Evolutionary conservation across 2,329 filamentous ascomycete species (phyloP).

Genomic region (Fusarium ambrosium): DNA sequence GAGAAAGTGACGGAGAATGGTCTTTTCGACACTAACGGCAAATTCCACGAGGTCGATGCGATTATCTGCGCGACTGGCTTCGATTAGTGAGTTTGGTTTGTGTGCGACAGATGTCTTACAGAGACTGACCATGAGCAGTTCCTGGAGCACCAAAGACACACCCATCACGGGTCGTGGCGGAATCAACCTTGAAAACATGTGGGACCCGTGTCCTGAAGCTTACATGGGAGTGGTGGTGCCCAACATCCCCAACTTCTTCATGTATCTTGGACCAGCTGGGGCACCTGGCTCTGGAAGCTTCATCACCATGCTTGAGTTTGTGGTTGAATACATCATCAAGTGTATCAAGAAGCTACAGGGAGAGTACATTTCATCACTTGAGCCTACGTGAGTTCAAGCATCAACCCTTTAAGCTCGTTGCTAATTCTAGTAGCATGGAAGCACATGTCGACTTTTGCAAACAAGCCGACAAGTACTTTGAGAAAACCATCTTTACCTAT

Average conservation of each 20-base stretch:
- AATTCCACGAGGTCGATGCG: not conserved
- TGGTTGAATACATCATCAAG: conserved; percentile 11
- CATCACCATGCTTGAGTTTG: conserved; percentile 10
- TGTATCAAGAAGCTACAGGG: conserved; percentile 11
- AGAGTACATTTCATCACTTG: not conserved
- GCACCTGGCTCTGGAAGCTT: conserved; percentile 8
- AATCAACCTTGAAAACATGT: not conserved
- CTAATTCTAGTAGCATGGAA: not conserved
- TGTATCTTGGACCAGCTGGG: conserved; percentile 13
- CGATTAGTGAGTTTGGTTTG: not conserved
- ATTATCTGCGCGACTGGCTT: conserved; percentile 11
- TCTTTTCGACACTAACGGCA: not conserved
- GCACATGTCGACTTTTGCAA: not conserved
- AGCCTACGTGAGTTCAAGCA: not conserved
- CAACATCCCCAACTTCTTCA: conserved; percentile 20
- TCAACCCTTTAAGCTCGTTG: not conserved
- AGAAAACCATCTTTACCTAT: not conserved
- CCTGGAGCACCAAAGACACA: not conserved
- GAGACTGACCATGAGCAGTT: not conserved
- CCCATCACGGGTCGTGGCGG: not conserved
- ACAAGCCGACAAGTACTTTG: conserved; percentile 2
- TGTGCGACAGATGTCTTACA: not conserved
- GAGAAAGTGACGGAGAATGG: not conserved
- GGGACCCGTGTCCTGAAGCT: conserved; percentile 9
- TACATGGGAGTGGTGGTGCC: conserved; percentile 9